Evolutionary conservation across 768 basidiomycete species (phyloP), one percentile per base, ranked within the genome.

Genomic region (Leucocoprinus sp.): DNA sequence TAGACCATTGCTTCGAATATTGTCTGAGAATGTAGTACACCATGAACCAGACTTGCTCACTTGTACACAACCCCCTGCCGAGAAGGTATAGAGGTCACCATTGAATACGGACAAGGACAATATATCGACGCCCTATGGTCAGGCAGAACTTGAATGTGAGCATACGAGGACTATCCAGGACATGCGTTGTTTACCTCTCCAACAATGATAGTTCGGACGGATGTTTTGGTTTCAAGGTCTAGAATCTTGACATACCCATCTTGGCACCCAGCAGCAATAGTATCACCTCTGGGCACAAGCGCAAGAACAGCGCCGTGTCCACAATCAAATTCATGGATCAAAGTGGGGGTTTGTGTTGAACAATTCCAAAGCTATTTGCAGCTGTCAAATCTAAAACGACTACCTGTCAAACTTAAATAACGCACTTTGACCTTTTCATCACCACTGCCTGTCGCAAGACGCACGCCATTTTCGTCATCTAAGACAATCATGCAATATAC

Each of bases 241-340:
- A 89, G 78, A 4, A 97, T 82, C 52, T 85, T 84, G 54, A 97
- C 88, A 54, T 86, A 82, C 2, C 95, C 95, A 51, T 91, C 92
- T 63, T 98, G 95, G 54, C 93, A 87, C 0, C 92, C 95, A 5
- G 90, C 95, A 55, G 84, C 96, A 17, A 97, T 71, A 1, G 89
- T 87, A 15, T 88, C 87, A 17, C 82, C 83, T 26, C 72, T 71
- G 0, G 76, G 75, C 2, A 79, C 78, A 21, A 98, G 70, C 0
- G 90, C 78, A n/a, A 93, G 69, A 5, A 96, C 80, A 0, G 91
- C 93, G 1, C 92, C 88, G 53, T 78, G 78, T 43, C 63, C 70
- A 54, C 84, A 87, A 22, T 76, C 70, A 50, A 88, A 89, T 3
- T 82, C 79, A 51, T 87, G 78, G 17, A 76, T 55, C 3, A 80